Conservation (phyloP, 306 rosid species). For the Ormosia semicastrata region DNA sequence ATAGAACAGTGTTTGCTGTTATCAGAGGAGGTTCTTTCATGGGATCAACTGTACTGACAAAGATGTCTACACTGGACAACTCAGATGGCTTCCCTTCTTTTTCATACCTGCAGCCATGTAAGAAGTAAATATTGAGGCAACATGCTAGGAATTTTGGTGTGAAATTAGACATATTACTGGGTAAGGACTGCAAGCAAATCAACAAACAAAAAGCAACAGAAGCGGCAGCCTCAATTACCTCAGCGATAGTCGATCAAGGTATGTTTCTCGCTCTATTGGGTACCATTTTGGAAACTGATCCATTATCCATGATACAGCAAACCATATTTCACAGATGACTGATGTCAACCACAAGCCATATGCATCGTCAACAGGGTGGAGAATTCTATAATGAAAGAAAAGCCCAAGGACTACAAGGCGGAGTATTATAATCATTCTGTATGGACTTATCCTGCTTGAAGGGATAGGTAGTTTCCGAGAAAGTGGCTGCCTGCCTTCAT, state of each 20-base stretch:
- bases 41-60: constrained; percentile 89
- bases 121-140: constrained; percentile 12
- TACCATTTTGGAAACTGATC: constrained; percentile 90
- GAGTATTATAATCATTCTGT: constrained; percentile 67
- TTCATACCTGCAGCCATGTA: constrained; percentile 56
- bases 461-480: constrained; percentile 67
- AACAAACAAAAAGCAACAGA: not conserved
- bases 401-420: constrained; percentile 66
- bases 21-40: constrained; percentile 77
- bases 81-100: constrained; percentile 82
- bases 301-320: constrained; percentile 80
- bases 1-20: constrained; percentile 78
- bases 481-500: constrained; percentile 82
- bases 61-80: constrained; percentile 59
- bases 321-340: constrained; percentile 89
- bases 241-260: constrained; percentile 72
- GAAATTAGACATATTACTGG: not conserved
- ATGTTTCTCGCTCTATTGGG: constrained; percentile 77
- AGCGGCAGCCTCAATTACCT: constrained; percentile 40
- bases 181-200: not conserved
- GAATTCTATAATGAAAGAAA: constrained; percentile 78
- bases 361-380: constrained; percentile 75
- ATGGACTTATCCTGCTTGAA: constrained; percentile 82
- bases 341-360: constrained; percentile 84
- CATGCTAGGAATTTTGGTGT: not conserved